A percentile compares a stretch with the other conserved stretches of the same genome.
Conservation (phyloP, 2,329 filamentous ascomycete species). For the Elsinoe arachidis region DNA sequence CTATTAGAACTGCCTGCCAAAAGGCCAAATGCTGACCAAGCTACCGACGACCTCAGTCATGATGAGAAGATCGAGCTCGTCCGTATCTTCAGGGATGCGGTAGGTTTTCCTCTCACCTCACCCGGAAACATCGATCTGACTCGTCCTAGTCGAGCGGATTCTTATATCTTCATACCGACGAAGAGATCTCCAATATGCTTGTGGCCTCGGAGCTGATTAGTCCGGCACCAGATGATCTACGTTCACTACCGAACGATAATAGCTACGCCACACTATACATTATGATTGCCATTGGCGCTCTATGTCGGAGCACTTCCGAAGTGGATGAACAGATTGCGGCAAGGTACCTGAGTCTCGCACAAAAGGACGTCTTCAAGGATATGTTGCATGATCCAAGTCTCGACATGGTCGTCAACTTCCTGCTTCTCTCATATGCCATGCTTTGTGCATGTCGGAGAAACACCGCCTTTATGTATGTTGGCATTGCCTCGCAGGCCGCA, state of each 20-base stretch:
- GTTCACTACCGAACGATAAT: slow-evolving; percentile 25
- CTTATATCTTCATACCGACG: slow-evolving; percentile 29
- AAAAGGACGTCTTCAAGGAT: slow-evolving; percentile 39
- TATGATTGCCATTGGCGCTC: slow-evolving; percentile 46
- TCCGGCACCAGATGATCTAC: slow-evolving; percentile 15
- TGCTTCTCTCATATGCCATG: slow-evolving; percentile 53
- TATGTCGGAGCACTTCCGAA: slow-evolving; percentile 28
- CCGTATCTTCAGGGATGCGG: slow-evolving; percentile 26
- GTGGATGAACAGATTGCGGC: slow-evolving; percentile 21
- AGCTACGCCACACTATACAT: slow-evolving; percentile 27
- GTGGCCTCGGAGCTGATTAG: not conserved
- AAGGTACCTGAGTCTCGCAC: slow-evolving; percentile 42
- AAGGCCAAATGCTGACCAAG: not conserved
- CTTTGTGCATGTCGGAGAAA: slow-evolving; percentile 51
- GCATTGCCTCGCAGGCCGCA: slow-evolving; percentile 50
- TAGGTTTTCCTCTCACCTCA: no score
- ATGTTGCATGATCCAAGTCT: slow-evolving; percentile 48
- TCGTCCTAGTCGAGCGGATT: slow-evolving; percentile 31
- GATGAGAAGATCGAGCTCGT: slow-evolving; percentile 26
- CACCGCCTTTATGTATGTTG: slow-evolving; percentile 55
- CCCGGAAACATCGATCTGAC: no score
- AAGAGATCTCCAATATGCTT: slow-evolving; percentile 17
- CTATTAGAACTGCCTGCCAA: slow-evolving; percentile 39
- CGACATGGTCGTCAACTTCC: slow-evolving; percentile 45
- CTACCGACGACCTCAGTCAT: slow-evolving; percentile 23